phyloP scores from a whole-genome alignment of 805 yeast genomes.

The Wickerhamiella australiensis region DNA sequence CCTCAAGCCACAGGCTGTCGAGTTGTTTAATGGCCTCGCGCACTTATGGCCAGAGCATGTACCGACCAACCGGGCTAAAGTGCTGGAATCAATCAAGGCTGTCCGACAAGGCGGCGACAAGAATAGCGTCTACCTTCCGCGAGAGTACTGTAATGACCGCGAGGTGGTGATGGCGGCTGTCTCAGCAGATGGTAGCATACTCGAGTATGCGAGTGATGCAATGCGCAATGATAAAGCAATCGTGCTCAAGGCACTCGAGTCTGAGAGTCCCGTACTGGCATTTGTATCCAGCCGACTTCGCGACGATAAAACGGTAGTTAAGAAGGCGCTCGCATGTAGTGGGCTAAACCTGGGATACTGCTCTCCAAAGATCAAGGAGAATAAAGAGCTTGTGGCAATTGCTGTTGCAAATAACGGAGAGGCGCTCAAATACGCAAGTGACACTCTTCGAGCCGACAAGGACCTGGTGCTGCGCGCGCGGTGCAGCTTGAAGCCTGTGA shows the following conservation, averaged over 20 bases:
- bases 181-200: neutral
- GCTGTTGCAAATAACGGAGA: neutral
- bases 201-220: neutral
- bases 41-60: neutral
- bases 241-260: neutral
- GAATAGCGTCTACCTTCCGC: neutral
- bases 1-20: neutral
- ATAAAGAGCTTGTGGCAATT: neutral
- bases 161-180: slow-evolving; percentile 6
- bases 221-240: neutral
- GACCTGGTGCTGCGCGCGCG: neutral
- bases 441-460: neutral
- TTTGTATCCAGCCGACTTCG: slow-evolving; percentile 1
- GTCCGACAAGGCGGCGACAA: neutral
- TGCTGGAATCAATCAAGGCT: neutral
- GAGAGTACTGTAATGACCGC: neutral
- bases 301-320: neutral
- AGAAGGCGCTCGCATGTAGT: neutral
- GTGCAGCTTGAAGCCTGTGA: neutral
- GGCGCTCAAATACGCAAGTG: neutral
- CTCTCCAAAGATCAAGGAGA: neutral
- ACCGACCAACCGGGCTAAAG: neutral
- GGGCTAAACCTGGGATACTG: neutral
- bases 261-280: neutral
- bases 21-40: neutral